Evolutionary conservation across 1,139 yeast species (phyloP), one percentile per base, ranked within the genome.

Genomic region (Pichia sp.): DNA sequence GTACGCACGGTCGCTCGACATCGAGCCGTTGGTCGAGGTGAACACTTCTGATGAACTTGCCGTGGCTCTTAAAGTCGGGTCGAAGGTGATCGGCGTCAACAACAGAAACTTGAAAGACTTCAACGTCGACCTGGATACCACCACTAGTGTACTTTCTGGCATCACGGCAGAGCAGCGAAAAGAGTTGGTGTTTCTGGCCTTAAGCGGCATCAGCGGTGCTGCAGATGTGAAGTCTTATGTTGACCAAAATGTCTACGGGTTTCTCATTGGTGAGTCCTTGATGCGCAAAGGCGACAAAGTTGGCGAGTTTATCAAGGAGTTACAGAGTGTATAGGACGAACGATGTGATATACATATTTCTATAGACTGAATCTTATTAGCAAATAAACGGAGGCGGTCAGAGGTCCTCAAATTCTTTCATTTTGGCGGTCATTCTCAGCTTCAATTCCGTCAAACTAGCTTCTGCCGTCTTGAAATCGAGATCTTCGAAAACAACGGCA

Each of bases 1-100:
- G n/a, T 93, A 87, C 72, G 82, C 96, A 0, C 72, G 73, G 59
- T 74, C 80, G 0, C 76, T 93, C 59, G 90, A 88, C 0, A 87
- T 93, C 90, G 95, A 90, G 64, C 99, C 99, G 15, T 75, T 93
- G 60, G 98, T 95, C n/a, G 99, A 93, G 70, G 96, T 93, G 29
- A 87, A 89, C 66, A 83, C 88, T 48, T 76, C 75, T n/a, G 75
- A 75, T 1, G 99, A 93, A 67, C 78, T 90, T 71, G 66, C 76
- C 49, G 72, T 79, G 49, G 97, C 98, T 0, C 64, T 89, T 49
- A 70, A 69, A n/a, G 73, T 93, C 54, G 82, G 81, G 0, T 87
- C 97, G 4, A 83, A 84, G 67, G 84, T 92, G 10, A 85, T 93
- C 65, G 99, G 99, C 50, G 97, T 93, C 48, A 93, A 93, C 73